Evolutionary conservation across 1,284 basidiomycete genomes (phyloP).

Genomic region (Fomitopsis schrenkii): DNA sequence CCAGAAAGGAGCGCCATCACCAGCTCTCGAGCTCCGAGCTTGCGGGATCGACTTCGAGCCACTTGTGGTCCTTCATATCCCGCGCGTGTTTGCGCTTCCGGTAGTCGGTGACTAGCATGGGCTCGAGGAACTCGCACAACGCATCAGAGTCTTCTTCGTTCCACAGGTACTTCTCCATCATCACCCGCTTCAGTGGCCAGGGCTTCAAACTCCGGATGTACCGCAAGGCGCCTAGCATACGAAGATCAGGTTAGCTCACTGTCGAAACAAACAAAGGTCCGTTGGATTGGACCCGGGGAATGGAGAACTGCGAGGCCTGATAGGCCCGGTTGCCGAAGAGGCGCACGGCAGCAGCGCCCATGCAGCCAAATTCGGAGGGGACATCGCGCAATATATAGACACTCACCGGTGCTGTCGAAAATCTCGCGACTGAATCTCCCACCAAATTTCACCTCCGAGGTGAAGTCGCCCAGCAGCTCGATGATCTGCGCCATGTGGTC

Average conservation of each 20-base stretch:
- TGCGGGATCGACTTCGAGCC: constrained; percentile 52
- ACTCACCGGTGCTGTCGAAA: constrained; percentile 74
- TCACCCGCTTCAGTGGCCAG: constrained; percentile 81
- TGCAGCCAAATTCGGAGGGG: constrained; percentile 3
- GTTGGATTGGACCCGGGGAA: neutral
- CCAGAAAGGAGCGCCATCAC: constrained; percentile 8
- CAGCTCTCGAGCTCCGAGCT: constrained; percentile 20
- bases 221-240: constrained; percentile 47
- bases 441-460: constrained; percentile 70
- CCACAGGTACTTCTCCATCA: constrained; percentile 83
- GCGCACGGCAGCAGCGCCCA: constrained; percentile 11
- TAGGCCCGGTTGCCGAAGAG: constrained; percentile 1
- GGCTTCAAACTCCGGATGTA: constrained; percentile 80
- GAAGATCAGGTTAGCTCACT: neutral
- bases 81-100: constrained; percentile 66
- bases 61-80: constrained; percentile 70
- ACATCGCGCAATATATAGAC: neutral
- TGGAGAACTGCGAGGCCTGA: neutral
- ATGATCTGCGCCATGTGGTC: constrained; percentile 94
- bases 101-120: constrained; percentile 77
- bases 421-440: constrained; percentile 83
- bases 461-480: constrained; percentile 78
- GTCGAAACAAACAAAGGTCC: neutral
- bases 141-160: constrained; percentile 50
- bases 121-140: constrained; percentile 71